Conservation (phyloP, 192 early-diverging fungal species). For the Rhizophagus prolifer region DNA sequence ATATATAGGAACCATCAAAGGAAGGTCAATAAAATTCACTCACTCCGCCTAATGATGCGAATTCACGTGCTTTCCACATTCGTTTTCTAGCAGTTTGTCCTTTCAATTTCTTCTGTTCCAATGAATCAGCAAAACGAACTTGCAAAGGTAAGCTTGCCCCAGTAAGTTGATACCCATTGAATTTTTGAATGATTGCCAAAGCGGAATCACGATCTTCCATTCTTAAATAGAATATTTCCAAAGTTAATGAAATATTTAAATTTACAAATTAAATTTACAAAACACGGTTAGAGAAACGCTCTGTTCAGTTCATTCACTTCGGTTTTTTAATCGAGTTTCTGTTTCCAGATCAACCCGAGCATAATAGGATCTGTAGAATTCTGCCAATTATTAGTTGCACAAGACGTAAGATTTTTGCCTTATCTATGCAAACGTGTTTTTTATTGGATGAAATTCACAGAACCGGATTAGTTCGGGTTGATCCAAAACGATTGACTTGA, state of each 20-base stretch:
- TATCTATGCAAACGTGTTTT: no score
- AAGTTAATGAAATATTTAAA: not conserved
- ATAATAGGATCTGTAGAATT: not conserved
- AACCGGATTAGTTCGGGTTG: not conserved
- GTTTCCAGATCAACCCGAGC: not conserved
- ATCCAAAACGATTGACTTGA: not conserved
- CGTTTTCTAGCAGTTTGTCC: conserved; percentile 52
- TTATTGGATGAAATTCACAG: not conserved
- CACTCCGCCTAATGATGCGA: conserved; percentile 38
- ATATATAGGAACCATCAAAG: not conserved
- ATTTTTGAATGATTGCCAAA: conserved; percentile 61
- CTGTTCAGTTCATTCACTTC: no score
- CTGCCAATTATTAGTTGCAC: not conserved
- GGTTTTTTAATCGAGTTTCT: not conserved
- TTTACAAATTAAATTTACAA: no score
- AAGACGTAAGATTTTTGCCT: not conserved
- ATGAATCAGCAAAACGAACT: conserved; percentile 78
- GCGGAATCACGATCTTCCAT: conserved; percentile 74
- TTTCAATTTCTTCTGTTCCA: conserved; percentile 78
- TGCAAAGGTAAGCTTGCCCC: conserved; percentile 65
- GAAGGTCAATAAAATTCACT: not conserved
- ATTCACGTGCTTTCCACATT: conserved; percentile 41
- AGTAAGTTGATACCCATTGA: conserved; percentile 59
- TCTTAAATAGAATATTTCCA: conserved; percentile 31
- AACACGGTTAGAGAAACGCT: no score